Conservation (phyloP, 768 basidiomycete species). For the Nidularia pulvinata region DNA sequence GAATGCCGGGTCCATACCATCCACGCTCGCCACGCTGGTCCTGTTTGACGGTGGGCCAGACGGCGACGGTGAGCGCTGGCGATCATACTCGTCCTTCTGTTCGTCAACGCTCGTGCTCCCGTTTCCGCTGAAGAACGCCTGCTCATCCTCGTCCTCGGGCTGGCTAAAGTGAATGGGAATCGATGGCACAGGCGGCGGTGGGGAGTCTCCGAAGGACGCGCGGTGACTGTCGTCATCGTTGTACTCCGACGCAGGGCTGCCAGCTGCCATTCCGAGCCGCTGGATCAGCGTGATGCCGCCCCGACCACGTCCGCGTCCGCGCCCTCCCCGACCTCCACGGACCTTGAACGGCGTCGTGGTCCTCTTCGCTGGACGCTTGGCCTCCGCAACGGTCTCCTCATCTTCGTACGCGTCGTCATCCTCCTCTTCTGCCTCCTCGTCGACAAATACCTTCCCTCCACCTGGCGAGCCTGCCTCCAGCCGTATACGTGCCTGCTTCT, state of each 20-base stretch:
- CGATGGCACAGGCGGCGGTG: constrained; percentile 36
- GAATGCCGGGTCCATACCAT: constrained; percentile 88
- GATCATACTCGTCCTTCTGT: constrained; percentile 20
- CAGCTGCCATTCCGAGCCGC: constrained; percentile 58
- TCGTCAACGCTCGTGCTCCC: constrained; percentile 15
- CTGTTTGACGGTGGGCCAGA: constrained; percentile 51
- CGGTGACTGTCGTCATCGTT: constrained; percentile 33
- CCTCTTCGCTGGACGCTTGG: constrained; percentile 27
- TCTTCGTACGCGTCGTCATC: constrained; percentile 41
- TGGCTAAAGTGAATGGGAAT: constrained; percentile 34
- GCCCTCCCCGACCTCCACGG: constrained; percentile 43
- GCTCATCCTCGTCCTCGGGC: constrained; percentile 33
- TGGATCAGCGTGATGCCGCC: constrained; percentile 60
- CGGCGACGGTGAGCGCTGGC: constrained; percentile 29
- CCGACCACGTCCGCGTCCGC: constrained; percentile 44
- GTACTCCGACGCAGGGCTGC: constrained; percentile 49
- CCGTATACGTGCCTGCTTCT: constrained; percentile 76
- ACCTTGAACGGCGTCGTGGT: constrained; percentile 58
- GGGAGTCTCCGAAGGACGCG: constrained; percentile 21
- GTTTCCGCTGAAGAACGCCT: constrained; percentile 29
- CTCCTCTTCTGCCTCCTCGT: constrained; percentile 42
- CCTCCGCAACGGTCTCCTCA: constrained; percentile 37
- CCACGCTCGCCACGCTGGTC: constrained; percentile 73
- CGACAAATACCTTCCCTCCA: constrained; percentile 33
- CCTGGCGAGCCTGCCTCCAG: constrained; percentile 25